Evolutionary conservation across 2,329 filamentous ascomycete genomes (phyloP), one percentile per base, ranked within the genome.

Genomic region (Bipolaris oryzae): DNA sequence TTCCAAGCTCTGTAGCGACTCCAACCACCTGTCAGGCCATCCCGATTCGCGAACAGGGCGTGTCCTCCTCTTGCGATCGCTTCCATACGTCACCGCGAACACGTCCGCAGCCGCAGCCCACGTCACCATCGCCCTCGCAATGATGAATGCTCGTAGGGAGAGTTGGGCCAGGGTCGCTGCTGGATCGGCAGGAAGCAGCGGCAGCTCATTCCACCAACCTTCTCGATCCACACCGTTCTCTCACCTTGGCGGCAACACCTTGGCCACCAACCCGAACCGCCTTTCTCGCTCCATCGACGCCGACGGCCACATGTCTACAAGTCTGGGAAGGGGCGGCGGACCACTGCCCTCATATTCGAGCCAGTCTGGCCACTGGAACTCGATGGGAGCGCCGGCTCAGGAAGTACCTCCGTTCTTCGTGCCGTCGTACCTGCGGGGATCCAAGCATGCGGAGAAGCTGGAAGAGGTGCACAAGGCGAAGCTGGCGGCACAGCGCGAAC

Each of bases 341-440:
- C 69, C 72, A 4, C 69, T 82, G 18, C 81, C 80, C 34, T 71
- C 77, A 9, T 81, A 82, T 61, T 79, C 80, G 5, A 78, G 80
- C 61, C 81, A 81, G 67, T 81, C 79, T 64, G 77, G 72, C 25
- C 67, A 74, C 34, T 66, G 70, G 63, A 70, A 71, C 50, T 68
- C 67, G 6, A 57, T 69, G 31, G 67, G 67, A 16, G 66, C 60
- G 11, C 50, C 58, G 13, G 53, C 59, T 20, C 67, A 70, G 18
- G 72, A 75, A 37, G 73, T 61, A 74, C 81, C 55, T 68, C 76
- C 55, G 5, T 94, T 94, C 80, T 92, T 96, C 75, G 84, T 88
- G 10, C 94, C 94, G 0, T 92, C 91, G 5, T 97, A 97, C 77
- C 84, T 98, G 42, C 82, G 83, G 64, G 86, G 86, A 37, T 94